Evolutionary conservation across 345 rosid genomes (phyloP).

Genomic region (Citrus medica): DNA sequence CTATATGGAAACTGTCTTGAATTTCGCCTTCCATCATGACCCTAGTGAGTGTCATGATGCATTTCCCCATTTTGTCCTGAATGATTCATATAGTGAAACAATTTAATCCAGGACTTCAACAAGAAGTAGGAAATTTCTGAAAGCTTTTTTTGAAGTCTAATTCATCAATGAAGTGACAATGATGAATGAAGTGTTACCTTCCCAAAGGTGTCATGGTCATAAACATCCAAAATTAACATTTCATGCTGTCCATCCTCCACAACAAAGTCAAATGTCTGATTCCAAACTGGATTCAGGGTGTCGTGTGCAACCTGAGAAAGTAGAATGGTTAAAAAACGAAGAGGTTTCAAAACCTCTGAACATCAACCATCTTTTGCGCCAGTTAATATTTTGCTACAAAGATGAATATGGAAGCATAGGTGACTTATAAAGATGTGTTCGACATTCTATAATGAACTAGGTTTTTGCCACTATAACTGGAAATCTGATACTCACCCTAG

Average conservation of each 20-base stretch:
- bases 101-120: background rate
- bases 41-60: slow-evolving; percentile 80
- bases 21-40: slow-evolving; percentile 74
- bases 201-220: slow-evolving; percentile 85
- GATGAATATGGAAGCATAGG: background rate
- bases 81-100: slow-evolving; percentile 6
- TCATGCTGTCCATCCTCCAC: slow-evolving; percentile 95
- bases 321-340: background rate
- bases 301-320: slow-evolving; percentile 62
- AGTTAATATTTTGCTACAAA: background rate
- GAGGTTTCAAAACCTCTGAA: background rate
- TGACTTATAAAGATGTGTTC: background rate
- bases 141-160: background rate
- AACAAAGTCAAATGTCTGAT: slow-evolving; percentile 88
- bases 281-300: slow-evolving; percentile 89
- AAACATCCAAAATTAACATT: slow-evolving; percentile 65
- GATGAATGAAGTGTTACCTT: slow-evolving; percentile 42
- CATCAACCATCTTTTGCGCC: background rate
- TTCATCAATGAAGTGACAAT: background rate
- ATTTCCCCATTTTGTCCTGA: slow-evolving; percentile 80
- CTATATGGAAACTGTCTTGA: slow-evolving; percentile 52
- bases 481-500: slow-evolving; percentile 51
- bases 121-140: too few species aligned
- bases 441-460: background rate
- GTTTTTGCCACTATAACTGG: background rate